Evolutionary conservation across 163 green algal genomes (phyloP), one percentile per base, ranked within the genome.

Genomic region (Chlamydomonas reinhardtii): DNA sequence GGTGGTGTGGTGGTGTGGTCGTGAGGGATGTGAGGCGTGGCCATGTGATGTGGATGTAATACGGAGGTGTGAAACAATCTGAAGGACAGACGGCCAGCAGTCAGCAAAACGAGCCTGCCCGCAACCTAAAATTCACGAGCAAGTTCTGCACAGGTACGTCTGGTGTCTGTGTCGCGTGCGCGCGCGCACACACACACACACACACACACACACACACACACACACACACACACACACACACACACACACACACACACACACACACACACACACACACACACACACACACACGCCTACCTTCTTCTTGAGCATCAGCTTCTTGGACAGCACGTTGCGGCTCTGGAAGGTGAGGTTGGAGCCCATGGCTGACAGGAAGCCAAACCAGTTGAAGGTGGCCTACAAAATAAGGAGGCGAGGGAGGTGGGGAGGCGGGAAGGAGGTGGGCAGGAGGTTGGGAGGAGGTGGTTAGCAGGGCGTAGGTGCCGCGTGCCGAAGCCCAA

Each of bases 371-470:
- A 96, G 87, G 93, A 99, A 99, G 73, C 97, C 97, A 8, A 93
- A 92, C 97, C 97, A 99, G 95, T 98, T 99, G 95, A 99, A 99
- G 37, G 93, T 97, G 39, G 85, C 82, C 87, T 96, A 79, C 32
- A 56, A 5, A 52, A 0, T 5, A 5, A 12, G 62, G 62, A 2
- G 9, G 48, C 6, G 48, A 14, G 1, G 48, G 48, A 56, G 48
- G 48, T 2, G 59, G 59, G 0, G 59, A n/a, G 2, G 34, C 16
- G 12, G 32, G 98, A 91, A 82, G 98, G 98, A 54, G 16, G 68
- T 43, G 68, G 14, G 68, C 15, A 4, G 69, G 48, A 56, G 5
- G n/a, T n/a, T n/a, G n/a, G n/a, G n/a, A n/a, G n/a, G n/a, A n/a
- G n/a, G n/a, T n/a, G n/a, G n/a, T n/a, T n/a, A n/a, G n/a, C n/a